Base-by-base conservation (phyloP, 2,329 filamentous ascomycete genomes). In the Bipolaris bicolor region DNA sequence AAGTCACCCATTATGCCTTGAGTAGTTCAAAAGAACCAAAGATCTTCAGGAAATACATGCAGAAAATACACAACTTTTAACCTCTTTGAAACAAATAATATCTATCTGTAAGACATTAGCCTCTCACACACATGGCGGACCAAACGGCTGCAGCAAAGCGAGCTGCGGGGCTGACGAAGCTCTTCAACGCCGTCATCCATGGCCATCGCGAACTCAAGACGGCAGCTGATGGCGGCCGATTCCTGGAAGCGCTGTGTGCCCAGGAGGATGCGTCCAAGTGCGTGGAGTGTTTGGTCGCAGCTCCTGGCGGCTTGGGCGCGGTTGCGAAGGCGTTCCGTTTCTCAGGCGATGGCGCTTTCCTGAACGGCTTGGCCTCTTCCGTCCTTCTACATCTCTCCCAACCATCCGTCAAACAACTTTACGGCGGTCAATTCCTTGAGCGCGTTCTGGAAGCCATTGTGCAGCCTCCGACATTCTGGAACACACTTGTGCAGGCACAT, bases 391-490 rank as follows among this genome's bases (percentile, higher is more conserved):
- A 78, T 52, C 58, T 83, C 1, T 69, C 76, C 0, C 72, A 80
- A 44, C 78, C 81, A 1, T 69, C 63, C 0, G 62, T 87, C 44
- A 84, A 83, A 57, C 72, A 78, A 26, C 65, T 86, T 2, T 81
- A 78, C 52, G 77, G 78, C 49, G 85, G 85, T 0, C 74, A 80
- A 11, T 78, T 85, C 37, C 72, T 87, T 2, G 72, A 76, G 31
- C 73, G 79, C 13, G 46, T 87, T 2, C 66, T 87, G 1, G 58
- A 76, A 0, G 71, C 75, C 0, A 73, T 88, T 2, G 70, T 83
- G 1, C 74, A 84, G 1, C 86, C 86, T 0, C 80, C 81, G 0
- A 82, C 81, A 0, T 76, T 87, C 11, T 88, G 86, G 86, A 77
- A 78, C 15, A 76, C 78, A 0, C 64, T 86, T 1, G 39, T 83